Evolutionary conservation across 257 asterid genomes (phyloP).

Genomic region (Lycium barbarum): DNA sequence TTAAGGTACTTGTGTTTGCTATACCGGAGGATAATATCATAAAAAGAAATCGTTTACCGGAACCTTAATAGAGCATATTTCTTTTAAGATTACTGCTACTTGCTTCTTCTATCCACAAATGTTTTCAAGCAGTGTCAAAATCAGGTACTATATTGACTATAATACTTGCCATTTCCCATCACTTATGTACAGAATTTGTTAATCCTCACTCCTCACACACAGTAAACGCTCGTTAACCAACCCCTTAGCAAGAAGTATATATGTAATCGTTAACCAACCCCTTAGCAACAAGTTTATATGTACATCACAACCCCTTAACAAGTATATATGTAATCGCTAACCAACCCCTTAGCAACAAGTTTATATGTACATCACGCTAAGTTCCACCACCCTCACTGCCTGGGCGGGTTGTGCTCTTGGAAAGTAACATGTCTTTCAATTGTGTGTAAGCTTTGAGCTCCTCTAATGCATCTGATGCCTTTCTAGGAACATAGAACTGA

Average conservation of each 20-base stretch:
- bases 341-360: neutral
- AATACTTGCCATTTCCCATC: conserved; percentile 1
- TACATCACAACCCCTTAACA: neutral
- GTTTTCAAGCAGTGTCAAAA: neutral
- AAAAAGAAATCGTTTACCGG: too few relatives aligned
- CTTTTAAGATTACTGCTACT: neutral
- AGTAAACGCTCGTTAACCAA: neutral
- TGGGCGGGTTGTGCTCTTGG: conserved; percentile 60
- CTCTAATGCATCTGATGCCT: conserved; percentile 85
- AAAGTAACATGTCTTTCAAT: conserved; percentile 73
- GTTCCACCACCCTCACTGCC: conserved; percentile 33
- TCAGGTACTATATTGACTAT: neutral
- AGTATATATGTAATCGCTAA: too few relatives aligned
- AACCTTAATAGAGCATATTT: neutral
- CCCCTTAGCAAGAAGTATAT: neutral
- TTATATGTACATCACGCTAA: conserved; percentile 26
- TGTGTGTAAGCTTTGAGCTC: conserved; percentile 76
- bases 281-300: neutral
- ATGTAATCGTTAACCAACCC: neutral
- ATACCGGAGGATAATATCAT: neutral
- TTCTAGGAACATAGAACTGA: conserved; percentile 64
- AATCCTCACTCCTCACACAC: neutral
- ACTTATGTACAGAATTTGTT: neutral
- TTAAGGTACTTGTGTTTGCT: neutral
- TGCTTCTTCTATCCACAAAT: neutral